Base-by-base conservation (phyloP, 2,329 filamentous ascomycete genomes). In the Fusarium tanahbumbuense region DNA sequence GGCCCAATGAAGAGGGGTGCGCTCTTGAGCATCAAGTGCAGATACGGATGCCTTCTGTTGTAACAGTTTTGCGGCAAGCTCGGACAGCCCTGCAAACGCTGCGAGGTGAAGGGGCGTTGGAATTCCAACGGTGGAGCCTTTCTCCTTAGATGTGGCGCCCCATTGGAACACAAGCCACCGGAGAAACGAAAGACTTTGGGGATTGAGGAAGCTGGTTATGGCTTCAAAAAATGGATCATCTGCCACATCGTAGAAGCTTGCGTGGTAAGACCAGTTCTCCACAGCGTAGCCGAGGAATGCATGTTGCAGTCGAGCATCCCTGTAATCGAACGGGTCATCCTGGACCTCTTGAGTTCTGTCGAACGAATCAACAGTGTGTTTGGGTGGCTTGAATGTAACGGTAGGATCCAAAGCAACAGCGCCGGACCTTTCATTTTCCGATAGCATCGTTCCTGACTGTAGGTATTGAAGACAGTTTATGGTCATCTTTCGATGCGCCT, bases 261-360 rank as follows among this genome's bases (percentile, higher is more conserved):
- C 55, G n/a, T 74, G 72, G n/a, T 73, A 68, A 3, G 70, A 34
- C 72, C 72, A 74, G 22, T 70, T 74, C 9, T 73, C 70, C 2
- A 70, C 63, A 1, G 70, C 70, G 23, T 74, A 74, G 11, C 48
- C 23, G 2, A 74, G 65, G 25, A 74, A 73, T 13, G 70, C 65
- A 34, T 74, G 27, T 3, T 16, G 49, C 3, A 74, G n/a, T 13
- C 70, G 72, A 25, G 72, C 72, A 4, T 67, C 32, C 11, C 47
- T 56, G 27, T 74, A 74, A 2, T 54, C 25, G 13, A 71, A 70
- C 13, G 8, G 8, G 23, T 70, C 67, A 1, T 34, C 5, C 20
- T 50, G 34, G 3, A 46, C 18, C 18, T 11, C 18, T n/a, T 7
- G 18, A 37, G 2, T 11, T n/a, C 18, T 40, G 20, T 46, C 27